Base-by-base conservation (phyloP, 306 rosid genomes). In the Rubus idaeus region DNA sequence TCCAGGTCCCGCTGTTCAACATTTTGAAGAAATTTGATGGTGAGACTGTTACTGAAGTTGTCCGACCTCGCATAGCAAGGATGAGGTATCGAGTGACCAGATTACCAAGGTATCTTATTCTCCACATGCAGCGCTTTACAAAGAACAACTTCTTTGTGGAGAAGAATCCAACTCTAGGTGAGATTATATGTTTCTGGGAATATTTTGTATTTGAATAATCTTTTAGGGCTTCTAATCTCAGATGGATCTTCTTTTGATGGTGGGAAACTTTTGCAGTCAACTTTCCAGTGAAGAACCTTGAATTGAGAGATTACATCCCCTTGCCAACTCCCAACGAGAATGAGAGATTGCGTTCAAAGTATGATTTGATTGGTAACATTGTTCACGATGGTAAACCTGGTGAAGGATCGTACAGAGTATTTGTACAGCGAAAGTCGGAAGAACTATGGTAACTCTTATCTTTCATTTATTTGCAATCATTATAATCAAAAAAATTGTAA, bases 111-210 rank as follows among this genome's bases (percentile, higher is more conserved):
- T 95, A 95, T 79, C 6, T 95, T 46, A 91, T 95, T 82, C 89
- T 95, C 45, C 99, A 95, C 80, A 92, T 92, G 97, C 96, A 91
- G 47, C 88, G 97, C 40, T 95, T 95, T 80, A 95, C 97, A 6
- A 95, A 95, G 87, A 95, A 95, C 84, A 95, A 95, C 80, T 95
- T 95, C 81, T 95, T 92, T 81, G 93, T 95, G 85, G 99, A 95
- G 79, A 95, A 95, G 86, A 95, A 95, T 87, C 99, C 99, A 10
- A 95, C 99, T 20, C 82, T 95, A 80, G 96, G 96, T 91, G 81
- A 58, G 68, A 57, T 51, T 45, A 53, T 23, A 49, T 6, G 60
- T 72, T 71, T 26, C 11, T 72, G 56, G 56, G 63, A 68, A 14
- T 70, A 40, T 60, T 64, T 26, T 13, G 18, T 69, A 49, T 44